Base-by-base conservation (phyloP, 2,329 filamentous ascomycete species). In the Colletotrichum incanum region DNA sequence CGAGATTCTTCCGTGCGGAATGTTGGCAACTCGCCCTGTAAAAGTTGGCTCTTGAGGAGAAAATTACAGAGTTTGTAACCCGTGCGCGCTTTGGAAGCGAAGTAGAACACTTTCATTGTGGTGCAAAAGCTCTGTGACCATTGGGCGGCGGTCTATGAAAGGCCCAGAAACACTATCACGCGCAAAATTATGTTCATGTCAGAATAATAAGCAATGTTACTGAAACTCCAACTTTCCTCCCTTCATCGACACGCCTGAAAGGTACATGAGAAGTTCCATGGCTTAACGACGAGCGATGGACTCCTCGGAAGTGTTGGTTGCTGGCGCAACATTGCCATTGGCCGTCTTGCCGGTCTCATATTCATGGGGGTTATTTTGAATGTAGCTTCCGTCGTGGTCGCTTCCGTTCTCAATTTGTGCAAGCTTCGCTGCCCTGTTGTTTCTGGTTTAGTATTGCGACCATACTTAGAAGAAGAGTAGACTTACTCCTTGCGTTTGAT, bases 401-500 rank as follows among this genome's bases (percentile, higher is more conserved):
- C 37, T 37, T 1, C 26, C 49, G 8, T 49, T 67, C 37, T 68
- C 68, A 5, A 56, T 4, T 12, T 56, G 34, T n/a, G 64, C 52
- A 16, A 67, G 64, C 4, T 68, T 71, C 6, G 50, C 34, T 5
- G 60, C 59, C 4, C 64, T 71, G 11, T 39, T 37, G 12, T 7
- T 5, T 4, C 18, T 2, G 7, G 6, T 20, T 71, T 7, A 70
- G 67, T 23, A 23, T 2, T 2, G 2, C 14, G 26, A 20, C 4
- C 7, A 26, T 18, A 2, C 6, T 1, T 3, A 6, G 47, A 1
- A 1, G 11, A 16, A 37, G 3, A 0, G 3, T 11, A 31, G 5
- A 63, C 72, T 62, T 49, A 74, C 72, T 72, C 65, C 41, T 69
- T 74, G 9, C 72, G 69, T 39, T 74, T 74, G 45, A 74, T 74